Base-by-base conservation (phyloP, 2,329 filamentous ascomycete genomes). In the Alternaria sp. region DNA sequence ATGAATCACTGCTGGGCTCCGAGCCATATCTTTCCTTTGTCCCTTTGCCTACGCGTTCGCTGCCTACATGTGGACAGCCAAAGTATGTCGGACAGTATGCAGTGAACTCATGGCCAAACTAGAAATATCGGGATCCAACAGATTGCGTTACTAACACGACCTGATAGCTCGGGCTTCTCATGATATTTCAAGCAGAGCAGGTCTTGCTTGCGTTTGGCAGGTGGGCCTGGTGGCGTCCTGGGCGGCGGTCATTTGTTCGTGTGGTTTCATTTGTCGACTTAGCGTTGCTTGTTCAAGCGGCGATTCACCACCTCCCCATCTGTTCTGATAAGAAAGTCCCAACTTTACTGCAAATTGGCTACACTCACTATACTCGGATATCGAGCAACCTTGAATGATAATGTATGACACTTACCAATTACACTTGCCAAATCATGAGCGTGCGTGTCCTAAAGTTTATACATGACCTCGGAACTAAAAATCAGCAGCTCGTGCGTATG, bases 1-100 rank as follows among this genome's bases (percentile, higher is more conserved):
- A 65, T 49, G 58, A 62, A 33, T 66, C 70, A 2, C 33, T 69
- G 13, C 61, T 69, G 23, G 72, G 70, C 11, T 68, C 63, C 2
- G 34, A 56, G 52, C 72, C 68, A 8, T 74, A 73, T 56, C 57
- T 62, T 37, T 73, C 70, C 39, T 71, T 58, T 46, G 55, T 75
- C 3, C 73, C 73, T 24, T 59, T 75, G 31, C 37, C 55, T 17
- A 50, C 23, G 8, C n/a, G 11, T 10, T 26, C 34, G 11, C 21
- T 53, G 41, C 56, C 63, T 40, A 54, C 54, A n/a, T 69, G 66
- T 58, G 46, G 56, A 50, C 49, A 64, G 53, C 71, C 72, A n/a
- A 65, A 61, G 48, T 74, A 74, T 49, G 41, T 65, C n/a, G 62
- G 66, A 4, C 45, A 56, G 8, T 41, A 49, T 21, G 71, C 71